Evolutionary conservation across 2,329 filamentous ascomycete genomes (phyloP).

Genomic region (Xylaria sp.): DNA sequence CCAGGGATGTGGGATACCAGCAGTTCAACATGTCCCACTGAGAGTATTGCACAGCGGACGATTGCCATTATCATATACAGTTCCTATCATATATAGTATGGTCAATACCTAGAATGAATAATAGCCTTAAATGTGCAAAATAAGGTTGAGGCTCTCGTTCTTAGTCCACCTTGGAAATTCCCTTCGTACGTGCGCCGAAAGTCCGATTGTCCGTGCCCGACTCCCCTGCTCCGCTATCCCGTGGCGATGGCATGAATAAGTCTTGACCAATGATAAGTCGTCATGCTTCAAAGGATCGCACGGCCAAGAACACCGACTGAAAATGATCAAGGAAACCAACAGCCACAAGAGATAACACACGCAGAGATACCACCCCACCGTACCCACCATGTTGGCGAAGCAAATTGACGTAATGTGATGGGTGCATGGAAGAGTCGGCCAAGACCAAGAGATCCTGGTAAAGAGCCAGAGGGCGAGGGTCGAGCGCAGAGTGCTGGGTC

Average conservation of each 20-base stretch:
- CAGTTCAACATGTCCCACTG: background rate
- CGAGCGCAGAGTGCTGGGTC: background rate
- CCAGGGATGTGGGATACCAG: background rate
- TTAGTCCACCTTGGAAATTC: background rate
- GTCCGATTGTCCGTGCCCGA: slow-evolving; percentile 22
- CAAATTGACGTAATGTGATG: slow-evolving; percentile 43
- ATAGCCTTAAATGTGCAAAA: background rate
- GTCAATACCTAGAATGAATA: background rate
- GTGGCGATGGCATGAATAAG: slow-evolving; percentile 21
- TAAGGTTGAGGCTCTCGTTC: slow-evolving; percentile 3
- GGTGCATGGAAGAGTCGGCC: slow-evolving; percentile 28
- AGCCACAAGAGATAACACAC: slow-evolving; percentile 21
- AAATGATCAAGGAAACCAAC: slow-evolving; percentile 9
- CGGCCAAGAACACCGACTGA: background rate
- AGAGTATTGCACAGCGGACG: background rate
- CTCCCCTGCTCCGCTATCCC: slow-evolving; percentile 20
- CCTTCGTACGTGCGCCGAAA: slow-evolving; percentile 10
- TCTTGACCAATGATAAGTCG: slow-evolving; percentile 16
- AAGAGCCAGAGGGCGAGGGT: background rate
- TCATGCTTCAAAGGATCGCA: slow-evolving; percentile 7
- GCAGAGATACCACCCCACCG: slow-evolving; percentile 16
- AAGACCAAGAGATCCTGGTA: slow-evolving; percentile 21
- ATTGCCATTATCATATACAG: background rate
- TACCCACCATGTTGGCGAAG: slow-evolving; percentile 24
- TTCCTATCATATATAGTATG: background rate